phyloP scores from a whole-genome alignment of 2,329 filamentous ascomycete species.

The Neospermospora avenae region DNA sequence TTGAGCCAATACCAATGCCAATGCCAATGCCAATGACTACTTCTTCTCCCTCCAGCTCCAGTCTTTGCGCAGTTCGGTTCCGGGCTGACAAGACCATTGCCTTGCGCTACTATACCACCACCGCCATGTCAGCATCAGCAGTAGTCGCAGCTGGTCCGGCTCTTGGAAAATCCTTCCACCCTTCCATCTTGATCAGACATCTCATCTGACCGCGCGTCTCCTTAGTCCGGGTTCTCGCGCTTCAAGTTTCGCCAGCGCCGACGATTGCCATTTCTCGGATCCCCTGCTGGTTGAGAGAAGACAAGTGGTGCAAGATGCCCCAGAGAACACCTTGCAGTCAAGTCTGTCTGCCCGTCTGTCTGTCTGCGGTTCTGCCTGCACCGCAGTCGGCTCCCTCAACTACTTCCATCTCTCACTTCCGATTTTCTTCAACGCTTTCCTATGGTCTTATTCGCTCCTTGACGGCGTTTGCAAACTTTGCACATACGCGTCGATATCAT shows the following conservation, averaged over 20 bases:
- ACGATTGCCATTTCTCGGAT: not conserved
- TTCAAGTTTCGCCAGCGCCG: not conserved
- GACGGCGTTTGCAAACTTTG: not conserved
- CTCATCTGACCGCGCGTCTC: not conserved
- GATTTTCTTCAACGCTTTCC: not conserved
- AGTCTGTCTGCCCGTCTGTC: not conserved
- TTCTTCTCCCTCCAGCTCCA: not conserved
- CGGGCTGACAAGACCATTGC: conserved; percentile 4
- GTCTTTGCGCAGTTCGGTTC: not conserved
- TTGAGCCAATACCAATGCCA: no score
- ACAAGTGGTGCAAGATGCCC: not conserved
- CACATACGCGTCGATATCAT: not conserved
- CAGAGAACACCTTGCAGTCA: not conserved
- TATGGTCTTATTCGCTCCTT: not conserved
- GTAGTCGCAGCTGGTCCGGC: not conserved
- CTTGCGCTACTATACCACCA: not conserved
- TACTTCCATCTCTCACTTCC: not conserved
- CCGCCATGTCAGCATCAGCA: not conserved
- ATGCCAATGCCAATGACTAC: not conserved
- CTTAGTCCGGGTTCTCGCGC: not conserved
- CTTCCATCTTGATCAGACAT: not conserved
- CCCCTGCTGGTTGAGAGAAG: no score
- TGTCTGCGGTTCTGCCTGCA: not conserved
- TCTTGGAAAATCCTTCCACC: not conserved
- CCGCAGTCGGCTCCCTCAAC: not conserved